A percentile compares a stretch with the other conserved stretches of the same genome.
These are phyloP conservation scores for Caryopteris hybrid DNA, from an alignment of 305 asterid genomes.

Conservation along the genomic window DNA sequence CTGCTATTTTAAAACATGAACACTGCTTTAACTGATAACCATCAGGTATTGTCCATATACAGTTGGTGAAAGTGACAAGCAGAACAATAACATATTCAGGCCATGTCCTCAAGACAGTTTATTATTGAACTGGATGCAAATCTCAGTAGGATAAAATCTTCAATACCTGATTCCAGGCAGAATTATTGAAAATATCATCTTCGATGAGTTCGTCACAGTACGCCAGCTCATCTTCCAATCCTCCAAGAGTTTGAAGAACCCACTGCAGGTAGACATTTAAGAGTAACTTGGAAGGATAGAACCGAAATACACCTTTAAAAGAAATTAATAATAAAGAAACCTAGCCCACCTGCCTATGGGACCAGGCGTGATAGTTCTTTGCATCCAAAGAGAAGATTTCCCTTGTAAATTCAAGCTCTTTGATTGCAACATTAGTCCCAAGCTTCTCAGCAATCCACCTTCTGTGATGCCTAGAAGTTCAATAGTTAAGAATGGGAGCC, in stretches of 20 bases:
- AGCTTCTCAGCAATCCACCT: constrained; percentile 96
- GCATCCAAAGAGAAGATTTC: constrained; percentile 69
- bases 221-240: constrained; percentile 92
- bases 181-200: constrained; percentile 80
- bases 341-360: constrained; percentile 84
- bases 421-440: constrained; percentile 41
- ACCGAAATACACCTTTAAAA: too few species aligned
- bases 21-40: not conserved
- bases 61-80: not conserved
- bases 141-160: not conserved
- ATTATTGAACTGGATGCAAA: not conserved
- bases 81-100: not conserved
- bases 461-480: constrained; percentile 79
- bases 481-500: not conserved
- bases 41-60: not conserved
- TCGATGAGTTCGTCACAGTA: constrained; percentile 75
- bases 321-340: constrained; percentile 3
- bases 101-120: not conserved
- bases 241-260: constrained; percentile 92
- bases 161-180: constrained; percentile 98
- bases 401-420: constrained; percentile 77
- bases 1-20: not conserved
- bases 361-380: constrained; percentile 96
- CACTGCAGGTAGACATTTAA: constrained; percentile 51
- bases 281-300: constrained; percentile 6